phyloP scores from a whole-genome alignment of 257 asterid genomes.

The Nicotiana sylvestris region DNA sequence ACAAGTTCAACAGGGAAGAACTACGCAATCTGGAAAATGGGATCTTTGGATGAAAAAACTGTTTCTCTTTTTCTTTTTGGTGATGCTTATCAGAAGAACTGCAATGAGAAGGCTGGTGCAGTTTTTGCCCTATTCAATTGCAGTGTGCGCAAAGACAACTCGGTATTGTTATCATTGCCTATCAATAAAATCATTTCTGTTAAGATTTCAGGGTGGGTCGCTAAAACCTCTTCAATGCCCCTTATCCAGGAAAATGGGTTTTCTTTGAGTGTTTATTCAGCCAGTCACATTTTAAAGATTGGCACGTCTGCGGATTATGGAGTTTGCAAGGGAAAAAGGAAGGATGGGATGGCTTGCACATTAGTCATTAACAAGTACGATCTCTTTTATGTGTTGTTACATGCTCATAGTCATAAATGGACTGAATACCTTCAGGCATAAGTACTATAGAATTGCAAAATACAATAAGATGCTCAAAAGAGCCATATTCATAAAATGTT shows the following conservation, averaged over 20 bases:
- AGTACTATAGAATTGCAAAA: not conserved
- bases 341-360: constrained; percentile 64
- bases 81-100: constrained; percentile 69
- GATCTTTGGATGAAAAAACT: constrained; percentile 61
- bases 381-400: not conserved
- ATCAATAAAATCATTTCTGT: not conserved
- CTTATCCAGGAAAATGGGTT: constrained; percentile 68
- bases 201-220: not conserved
- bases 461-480: not conserved
- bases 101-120: constrained; percentile 62
- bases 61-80: constrained; percentile 85
- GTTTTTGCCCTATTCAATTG: constrained; percentile 73
- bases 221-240: not conserved
- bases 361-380: constrained; percentile 60
- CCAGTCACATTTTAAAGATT: constrained; percentile 66
- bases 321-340: constrained; percentile 72
- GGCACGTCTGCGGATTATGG: constrained; percentile 83
- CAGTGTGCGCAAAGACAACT: constrained; percentile 61
- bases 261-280: constrained; percentile 69
- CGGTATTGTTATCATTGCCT: constrained; percentile 37
- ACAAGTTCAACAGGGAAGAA: constrained; percentile 84
- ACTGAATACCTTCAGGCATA: not conserved
- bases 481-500: not conserved
- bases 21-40: constrained; percentile 72
- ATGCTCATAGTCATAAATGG: not conserved